Base-by-base conservation (phyloP, 345 rosid genomes). In the Laguncularia racemosa region DNA sequence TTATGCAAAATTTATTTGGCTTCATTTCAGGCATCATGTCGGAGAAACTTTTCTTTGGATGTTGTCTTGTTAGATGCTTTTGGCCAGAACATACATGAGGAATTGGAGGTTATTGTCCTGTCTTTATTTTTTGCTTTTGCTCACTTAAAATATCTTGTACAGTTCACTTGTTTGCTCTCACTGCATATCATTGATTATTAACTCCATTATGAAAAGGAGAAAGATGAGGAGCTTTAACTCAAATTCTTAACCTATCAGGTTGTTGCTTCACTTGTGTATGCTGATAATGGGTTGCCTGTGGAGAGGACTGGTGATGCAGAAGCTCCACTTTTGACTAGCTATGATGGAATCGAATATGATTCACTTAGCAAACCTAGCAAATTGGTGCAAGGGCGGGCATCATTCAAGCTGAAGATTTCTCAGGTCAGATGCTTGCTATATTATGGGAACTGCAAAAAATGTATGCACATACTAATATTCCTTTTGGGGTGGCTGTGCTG, bases 381-480 rank as follows among this genome's bases (percentile, higher is more conserved):
- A 72, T 50, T 86, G 58, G 55, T 76, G 70, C 74, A 78, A 8
- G 95, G 97, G 44, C 77, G 76, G n/a, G 85, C 90, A 52, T 81
- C 95, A 64, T 84, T 90, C 61, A 84, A 81, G 73, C 83, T 90
- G 63, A 84, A 84, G 69, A 84, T 86, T 61, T 83, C 95, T 66
- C 88, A 86, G 97, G 95, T 86, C 47, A 26, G 62, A 50, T 48
- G 38, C 53, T 54, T 49, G 50, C 23, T 15, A 49, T 49, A 49
- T 8, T 49, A 23, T 23, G 40, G 40, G 3, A 7, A 33, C 40
- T 33, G 40, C 40, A 33, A 33, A n/a, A n/a, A n/a, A n/a, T 33
- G 40, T 4, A 10, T 9, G 11, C 40, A 4, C 40, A 33, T 33
- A 33, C 9, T 33, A 33, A 33, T 33, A 33, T 4, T 33, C 40